Base-by-base conservation (phyloP, 768 basidiomycete genomes). In the Pleurotus ostreatus region DNA sequence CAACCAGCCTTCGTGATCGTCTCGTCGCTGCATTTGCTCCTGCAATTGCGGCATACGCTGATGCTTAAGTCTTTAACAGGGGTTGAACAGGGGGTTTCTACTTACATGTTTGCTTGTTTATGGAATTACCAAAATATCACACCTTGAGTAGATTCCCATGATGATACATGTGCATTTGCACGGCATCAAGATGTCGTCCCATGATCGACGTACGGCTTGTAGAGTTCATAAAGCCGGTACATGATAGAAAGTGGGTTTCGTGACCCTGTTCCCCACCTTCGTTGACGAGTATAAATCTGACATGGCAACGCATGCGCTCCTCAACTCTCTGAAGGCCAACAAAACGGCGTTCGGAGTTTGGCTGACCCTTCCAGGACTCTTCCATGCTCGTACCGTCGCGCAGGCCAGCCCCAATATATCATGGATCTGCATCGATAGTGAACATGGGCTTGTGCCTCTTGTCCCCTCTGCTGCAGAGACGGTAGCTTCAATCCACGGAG, bases 301-400 rank as follows among this genome's bases (percentile, higher is more conserved):
- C 44, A 84, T 83, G 82, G 67, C 81, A 18, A 69, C 77, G 23
- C 83, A 85, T 66, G 66, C 81, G 3, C 79, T 88, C 18, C 67
- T 81, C 53, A 70, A 72, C 46, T 73, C 78, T 5, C 76, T 88
- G 68, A 77, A 75, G 60, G 71, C 80, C 0, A 73, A 76, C 60
- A 84, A 75, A 60, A 77, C 86, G 18, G 84, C 86, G 0, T 84
- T 88, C 57, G 85, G 87, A 8, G 81, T 79, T 1, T 88, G 86
- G 85, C 68, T 86, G 34, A 85, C 83, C 2, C 65, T 83, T 5
- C 81, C 84, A 1, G 83, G 84, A n/a, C 65, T 71, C 5, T 76
- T 83, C 61, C 75, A 80, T 59, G 85, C 84, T 4, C 77, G 85
- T 23, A 76, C 78, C 2, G 77, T 85, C 43, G 85, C 85, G 0